Conservation (phyloP, 768 basidiomycete genomes). For the Mrakia gelida region DNA sequence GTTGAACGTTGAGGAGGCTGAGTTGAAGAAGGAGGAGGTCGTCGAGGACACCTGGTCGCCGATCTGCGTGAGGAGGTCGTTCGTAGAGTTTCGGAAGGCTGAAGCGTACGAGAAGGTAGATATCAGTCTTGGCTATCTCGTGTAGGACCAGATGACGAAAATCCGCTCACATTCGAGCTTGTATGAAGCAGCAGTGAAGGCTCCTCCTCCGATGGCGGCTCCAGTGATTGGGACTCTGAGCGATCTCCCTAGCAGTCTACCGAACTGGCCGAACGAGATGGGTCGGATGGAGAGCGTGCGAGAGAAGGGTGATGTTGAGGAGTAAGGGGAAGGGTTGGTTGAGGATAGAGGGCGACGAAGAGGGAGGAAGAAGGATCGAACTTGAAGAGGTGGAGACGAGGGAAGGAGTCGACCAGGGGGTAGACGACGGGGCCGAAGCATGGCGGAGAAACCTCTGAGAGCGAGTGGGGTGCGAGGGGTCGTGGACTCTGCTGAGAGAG, state of each 20-base stretch:
- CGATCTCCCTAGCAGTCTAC: constrained; percentile 23
- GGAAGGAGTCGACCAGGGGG: not conserved
- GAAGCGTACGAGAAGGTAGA: not conserved
- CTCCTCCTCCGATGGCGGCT: constrained; percentile 30
- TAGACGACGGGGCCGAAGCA: constrained; percentile 10
- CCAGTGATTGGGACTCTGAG: constrained; percentile 28
- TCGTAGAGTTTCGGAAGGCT: constrained; percentile 27
- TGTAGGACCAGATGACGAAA: not conserved
- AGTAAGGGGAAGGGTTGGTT: not conserved
- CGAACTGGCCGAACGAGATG: constrained; percentile 29
- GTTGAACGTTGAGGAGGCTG: constrained; percentile 17
- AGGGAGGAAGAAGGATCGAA: constrained; percentile 1
- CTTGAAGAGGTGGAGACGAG: constrained; percentile 9
- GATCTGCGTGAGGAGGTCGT: constrained; percentile 2
- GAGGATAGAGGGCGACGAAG: not conserved
- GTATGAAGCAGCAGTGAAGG: constrained; percentile 21
- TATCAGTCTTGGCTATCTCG: not conserved
- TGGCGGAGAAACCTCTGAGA: not conserved
- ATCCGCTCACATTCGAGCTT: constrained; percentile 28
- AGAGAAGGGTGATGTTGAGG: not conserved
- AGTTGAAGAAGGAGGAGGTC: constrained; percentile 18
- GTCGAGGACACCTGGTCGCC: constrained; percentile 22
- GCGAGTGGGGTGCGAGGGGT: not conserved
- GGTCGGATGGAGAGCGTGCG: constrained; percentile 26
- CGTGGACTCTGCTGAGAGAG: not conserved